Conservation (phyloP, 1,284 basidiomycete species). For the Papiliotrema terrestris region DNA sequence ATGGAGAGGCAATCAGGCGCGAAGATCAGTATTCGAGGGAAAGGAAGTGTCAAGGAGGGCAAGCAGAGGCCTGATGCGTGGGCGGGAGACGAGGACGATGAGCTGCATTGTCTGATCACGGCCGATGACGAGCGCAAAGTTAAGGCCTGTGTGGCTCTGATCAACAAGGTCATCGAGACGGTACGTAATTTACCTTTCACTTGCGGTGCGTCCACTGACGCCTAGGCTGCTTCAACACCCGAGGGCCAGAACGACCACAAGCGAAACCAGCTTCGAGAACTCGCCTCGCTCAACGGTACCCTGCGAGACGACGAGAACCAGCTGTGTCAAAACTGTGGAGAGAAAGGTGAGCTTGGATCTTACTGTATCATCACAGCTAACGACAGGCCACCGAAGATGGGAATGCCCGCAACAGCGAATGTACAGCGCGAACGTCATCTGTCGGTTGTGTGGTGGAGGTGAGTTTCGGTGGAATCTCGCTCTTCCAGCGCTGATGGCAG, state of each 20-base stretch:
- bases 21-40: constrained; percentile 97
- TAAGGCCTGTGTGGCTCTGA: constrained; percentile 82
- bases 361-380: not conserved
- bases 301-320: constrained; percentile 99
- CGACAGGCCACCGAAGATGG: constrained; percentile 75
- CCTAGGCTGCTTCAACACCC: constrained; percentile 91
- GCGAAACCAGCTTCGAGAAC: constrained; percentile 94
- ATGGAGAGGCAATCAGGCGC: constrained; percentile 98
- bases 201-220: not conserved
- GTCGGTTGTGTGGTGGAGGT: constrained; percentile 85
- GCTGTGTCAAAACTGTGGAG: constrained; percentile 96
- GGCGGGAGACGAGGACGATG: constrained; percentile 95
- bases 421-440: constrained; percentile 96
- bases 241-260: constrained; percentile 99
- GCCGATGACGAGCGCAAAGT: constrained; percentile 93
- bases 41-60: constrained; percentile 97
- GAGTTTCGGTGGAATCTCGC: constrained; percentile 6
- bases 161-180: constrained; percentile 97
- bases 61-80: constrained; percentile 90
- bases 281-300: constrained; percentile 96
- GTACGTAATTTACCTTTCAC: constrained; percentile 54
- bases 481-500: constrained; percentile 16
- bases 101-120: constrained; percentile 95
- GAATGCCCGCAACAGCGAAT: constrained; percentile 95
- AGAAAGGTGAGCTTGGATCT: constrained; percentile 47